Conservation (phyloP, 2,329 filamentous ascomycete genomes). For the Pseudogymnoascus sp. region DNA sequence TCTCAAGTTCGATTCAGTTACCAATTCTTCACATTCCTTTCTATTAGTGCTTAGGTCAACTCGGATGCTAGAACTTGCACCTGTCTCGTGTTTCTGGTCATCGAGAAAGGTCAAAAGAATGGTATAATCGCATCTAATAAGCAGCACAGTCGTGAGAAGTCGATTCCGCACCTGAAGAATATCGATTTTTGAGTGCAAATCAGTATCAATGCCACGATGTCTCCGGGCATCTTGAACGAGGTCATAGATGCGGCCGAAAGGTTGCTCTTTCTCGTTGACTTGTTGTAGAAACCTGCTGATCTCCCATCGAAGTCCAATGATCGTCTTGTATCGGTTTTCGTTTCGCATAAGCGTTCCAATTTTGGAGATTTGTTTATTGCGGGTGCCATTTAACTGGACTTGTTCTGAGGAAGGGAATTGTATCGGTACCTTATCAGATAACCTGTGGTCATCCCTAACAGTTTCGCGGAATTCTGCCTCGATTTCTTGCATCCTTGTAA, state of each 20-base stretch:
- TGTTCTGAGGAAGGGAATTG: constrained; percentile 13
- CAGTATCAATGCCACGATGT: constrained; percentile 19
- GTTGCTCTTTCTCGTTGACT: constrained; percentile 32
- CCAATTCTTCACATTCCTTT: constrained; percentile 20
- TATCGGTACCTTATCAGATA: constrained; percentile 12
- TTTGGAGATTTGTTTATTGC: constrained; percentile 21
- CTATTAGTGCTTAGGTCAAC: constrained; percentile 19
- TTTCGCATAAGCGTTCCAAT: constrained; percentile 18
- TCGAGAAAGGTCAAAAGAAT: constrained; percentile 19
- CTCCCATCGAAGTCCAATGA: constrained; percentile 24
- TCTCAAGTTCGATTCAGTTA: constrained; percentile 16
- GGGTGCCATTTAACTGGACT: constrained; percentile 16
- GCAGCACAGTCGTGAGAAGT: constrained; percentile 20
- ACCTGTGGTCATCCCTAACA: constrained; percentile 9
- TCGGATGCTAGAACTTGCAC: constrained; percentile 11
- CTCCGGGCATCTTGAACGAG: constrained; percentile 28
- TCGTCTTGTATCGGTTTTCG: constrained; percentile 18
- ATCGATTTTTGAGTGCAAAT: constrained; percentile 22
- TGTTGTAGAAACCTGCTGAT: constrained; percentile 26
- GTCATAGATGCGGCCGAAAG: constrained; percentile 29
- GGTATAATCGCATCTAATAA: constrained; percentile 21
- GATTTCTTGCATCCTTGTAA: constrained; percentile 19
- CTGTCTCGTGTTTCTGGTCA: constrained; percentile 12
- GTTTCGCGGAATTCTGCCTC: constrained; percentile 16
- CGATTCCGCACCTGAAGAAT: constrained; percentile 30